A percentile compares a stretch with the other conserved stretches of the same genome.
Evolutionary conservation across 805 yeast genomes (phyloP).

Genomic region (Saccharomycopsis fibuligera): DNA sequence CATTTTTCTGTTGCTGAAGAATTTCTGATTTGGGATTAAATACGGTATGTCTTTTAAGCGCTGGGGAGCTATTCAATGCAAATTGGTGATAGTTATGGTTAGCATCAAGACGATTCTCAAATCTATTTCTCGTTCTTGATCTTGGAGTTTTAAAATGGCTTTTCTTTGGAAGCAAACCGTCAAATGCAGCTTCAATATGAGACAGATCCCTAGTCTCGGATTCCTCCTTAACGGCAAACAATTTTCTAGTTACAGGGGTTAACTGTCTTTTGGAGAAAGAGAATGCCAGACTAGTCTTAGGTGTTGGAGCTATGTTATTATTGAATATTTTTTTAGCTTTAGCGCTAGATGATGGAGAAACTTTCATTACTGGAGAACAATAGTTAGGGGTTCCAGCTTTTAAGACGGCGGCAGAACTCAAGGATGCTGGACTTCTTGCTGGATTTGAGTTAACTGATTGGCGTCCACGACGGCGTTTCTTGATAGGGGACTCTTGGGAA

Average conservation of each 20-base stretch:
- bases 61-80: neutral
- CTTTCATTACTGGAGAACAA: conserved; percentile 24
- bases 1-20: too few relatives aligned
- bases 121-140: neutral
- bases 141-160: neutral
- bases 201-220: too few relatives aligned
- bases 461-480: conserved; percentile 9
- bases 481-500: conserved; percentile 13
- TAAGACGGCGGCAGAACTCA: conserved; percentile 5
- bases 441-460: neutral
- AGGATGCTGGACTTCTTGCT: neutral
- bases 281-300: neutral
- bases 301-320: neutral
- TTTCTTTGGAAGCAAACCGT: neutral
- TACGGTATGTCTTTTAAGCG: too few relatives aligned
- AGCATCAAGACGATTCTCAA: neutral
- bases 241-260: conserved; percentile 18
- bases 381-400: conserved; percentile 24
- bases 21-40: too few relatives aligned
- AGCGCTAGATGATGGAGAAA: conserved; percentile 20
- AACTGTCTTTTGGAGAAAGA: conserved; percentile 1
- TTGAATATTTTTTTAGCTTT: neutral
- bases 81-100: neutral
- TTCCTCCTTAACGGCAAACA: conserved; percentile 5
- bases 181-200: neutral